These are phyloP conservation scores for Diplocarpon rosae DNA, from an alignment of 2,329 filamentous ascomycete species.

Conservation along the genomic window DNA sequence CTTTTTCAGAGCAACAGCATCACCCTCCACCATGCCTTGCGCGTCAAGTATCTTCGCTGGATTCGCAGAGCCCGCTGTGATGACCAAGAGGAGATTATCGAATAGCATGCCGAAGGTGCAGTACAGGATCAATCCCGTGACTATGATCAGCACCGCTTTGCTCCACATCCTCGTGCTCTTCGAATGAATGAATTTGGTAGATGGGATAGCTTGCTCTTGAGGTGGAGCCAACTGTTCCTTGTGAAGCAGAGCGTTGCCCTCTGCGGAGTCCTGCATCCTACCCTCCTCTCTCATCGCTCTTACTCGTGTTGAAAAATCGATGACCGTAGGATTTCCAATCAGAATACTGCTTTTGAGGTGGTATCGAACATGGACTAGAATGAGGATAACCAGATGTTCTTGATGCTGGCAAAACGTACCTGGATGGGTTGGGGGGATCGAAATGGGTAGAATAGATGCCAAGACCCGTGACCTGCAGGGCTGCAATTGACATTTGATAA, in stretches of 20 bases:
- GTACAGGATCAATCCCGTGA: conserved; percentile 9
- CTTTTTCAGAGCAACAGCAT: not conserved
- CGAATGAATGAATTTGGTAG: not conserved
- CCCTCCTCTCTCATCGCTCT: not conserved
- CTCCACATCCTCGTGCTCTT: conserved; percentile 3
- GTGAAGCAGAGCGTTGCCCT: not conserved
- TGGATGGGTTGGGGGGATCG: no score
- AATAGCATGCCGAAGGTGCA: conserved; percentile 15
- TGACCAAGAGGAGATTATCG: conserved; percentile 7
- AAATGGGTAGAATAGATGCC: no score
- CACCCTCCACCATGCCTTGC: not conserved
- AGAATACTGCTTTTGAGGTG: no score
- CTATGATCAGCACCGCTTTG: conserved; percentile 1
- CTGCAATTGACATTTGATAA: no score
- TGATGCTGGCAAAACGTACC: no score
- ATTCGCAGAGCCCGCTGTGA: conserved; percentile 3
- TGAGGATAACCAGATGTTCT: no score
- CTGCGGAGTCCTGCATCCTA: not conserved
- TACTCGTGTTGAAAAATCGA: not conserved
- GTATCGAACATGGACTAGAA: no score
- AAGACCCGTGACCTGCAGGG: no score
- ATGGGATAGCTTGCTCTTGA: conserved; percentile 1
- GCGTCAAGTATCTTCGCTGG: not conserved
- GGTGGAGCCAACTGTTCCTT: not conserved
- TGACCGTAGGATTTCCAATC: no score